Percentiles rank a stretch among this genome's conserved stretches.
Evolutionary conservation across 805 yeast species (phyloP).

Genomic region (Yueomyces sp.): DNA sequence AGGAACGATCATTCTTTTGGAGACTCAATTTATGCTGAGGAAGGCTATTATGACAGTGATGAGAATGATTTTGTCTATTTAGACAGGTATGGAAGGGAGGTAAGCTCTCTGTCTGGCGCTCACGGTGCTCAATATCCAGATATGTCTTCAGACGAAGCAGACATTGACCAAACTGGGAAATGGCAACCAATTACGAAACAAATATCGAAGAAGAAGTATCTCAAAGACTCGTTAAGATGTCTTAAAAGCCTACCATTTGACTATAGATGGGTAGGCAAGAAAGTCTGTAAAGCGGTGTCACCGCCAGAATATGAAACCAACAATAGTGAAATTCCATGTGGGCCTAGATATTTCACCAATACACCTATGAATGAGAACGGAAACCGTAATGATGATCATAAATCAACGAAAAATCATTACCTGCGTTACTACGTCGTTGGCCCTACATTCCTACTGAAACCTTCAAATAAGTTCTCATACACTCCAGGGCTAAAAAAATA

Average conservation of each 20-base stretch:
- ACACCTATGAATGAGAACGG: not conserved
- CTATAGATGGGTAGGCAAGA: conserved; percentile 41
- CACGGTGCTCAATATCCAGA: not conserved
- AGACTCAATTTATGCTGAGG: conserved; percentile 9
- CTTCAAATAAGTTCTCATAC: not conserved
- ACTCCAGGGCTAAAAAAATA: no score
- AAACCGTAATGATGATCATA: not conserved
- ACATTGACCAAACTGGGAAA: conserved; percentile 23
- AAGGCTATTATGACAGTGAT: conserved; percentile 17
- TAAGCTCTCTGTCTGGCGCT: not conserved
- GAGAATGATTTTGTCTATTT: conserved; percentile 12
- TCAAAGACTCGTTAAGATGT: conserved; percentile 43
- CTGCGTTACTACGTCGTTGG: conserved; percentile 18
- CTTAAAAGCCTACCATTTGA: conserved; percentile 39
- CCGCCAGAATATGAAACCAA: conserved; percentile 15
- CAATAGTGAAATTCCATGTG: conserved; percentile 12
- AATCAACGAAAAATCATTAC: conserved; percentile 14
- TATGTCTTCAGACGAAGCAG: conserved; percentile 11
- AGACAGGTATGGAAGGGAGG: not conserved
- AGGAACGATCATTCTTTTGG: no score
- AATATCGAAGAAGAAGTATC: conserved; percentile 27
- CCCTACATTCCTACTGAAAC: conserved; percentile 16
- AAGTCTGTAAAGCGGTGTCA: conserved; percentile 23
- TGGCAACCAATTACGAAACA: conserved; percentile 37
- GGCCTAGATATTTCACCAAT: not conserved